Percentiles rank a stretch among this genome's conserved stretches.
These are phyloP conservation scores for Luffa acutangula DNA, from an alignment of 306 rosid species.

Conservation along the genomic window DNA sequence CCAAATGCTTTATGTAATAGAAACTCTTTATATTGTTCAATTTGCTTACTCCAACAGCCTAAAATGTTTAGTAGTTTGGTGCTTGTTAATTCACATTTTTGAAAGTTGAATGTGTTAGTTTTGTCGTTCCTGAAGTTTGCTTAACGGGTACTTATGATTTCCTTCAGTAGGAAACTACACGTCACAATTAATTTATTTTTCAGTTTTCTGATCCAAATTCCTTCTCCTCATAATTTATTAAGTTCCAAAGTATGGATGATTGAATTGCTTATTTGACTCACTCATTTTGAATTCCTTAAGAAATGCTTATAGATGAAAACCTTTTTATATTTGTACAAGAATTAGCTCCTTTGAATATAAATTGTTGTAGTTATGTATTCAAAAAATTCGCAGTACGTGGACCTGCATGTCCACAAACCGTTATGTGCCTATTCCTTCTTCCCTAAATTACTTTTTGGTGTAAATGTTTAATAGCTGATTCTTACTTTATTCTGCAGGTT, in stretches of 20 bases:
- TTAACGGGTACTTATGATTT: neutral
- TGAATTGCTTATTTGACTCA: neutral
- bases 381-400: neutral
- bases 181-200: neutral
- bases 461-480: slow-evolving; percentile 1
- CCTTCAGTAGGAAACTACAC: neutral
- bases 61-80: neutral
- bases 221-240: neutral
- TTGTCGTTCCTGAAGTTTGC: neutral
- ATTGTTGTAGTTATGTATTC: neutral
- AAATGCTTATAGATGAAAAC: neutral
- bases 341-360: neutral
- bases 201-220: neutral
- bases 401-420: neutral
- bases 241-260: neutral
- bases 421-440: neutral
- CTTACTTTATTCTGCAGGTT: slow-evolving; percentile 51
- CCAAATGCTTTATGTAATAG: neutral
- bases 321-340: neutral
- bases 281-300: neutral
- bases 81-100: neutral
- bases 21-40: neutral
- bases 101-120: neutral
- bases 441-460: neutral
- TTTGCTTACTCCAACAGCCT: neutral